These are phyloP conservation scores for Neonectria coccinea DNA, from an alignment of 2,329 filamentous ascomycete genomes.

Conservation along the genomic window DNA sequence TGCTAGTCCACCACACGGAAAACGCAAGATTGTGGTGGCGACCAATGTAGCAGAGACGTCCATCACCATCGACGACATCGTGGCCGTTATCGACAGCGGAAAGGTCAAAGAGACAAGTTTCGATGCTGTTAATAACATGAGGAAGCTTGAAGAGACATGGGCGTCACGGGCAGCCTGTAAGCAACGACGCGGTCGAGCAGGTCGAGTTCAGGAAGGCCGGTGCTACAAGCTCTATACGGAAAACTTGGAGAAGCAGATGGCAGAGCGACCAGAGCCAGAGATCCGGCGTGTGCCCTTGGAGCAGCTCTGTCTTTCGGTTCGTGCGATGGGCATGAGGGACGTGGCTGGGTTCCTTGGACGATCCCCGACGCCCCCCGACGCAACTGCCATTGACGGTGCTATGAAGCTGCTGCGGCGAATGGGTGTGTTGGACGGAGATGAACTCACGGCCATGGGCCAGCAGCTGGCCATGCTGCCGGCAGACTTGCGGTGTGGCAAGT, in stretches of 20 bases:
- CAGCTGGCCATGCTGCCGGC: constrained; percentile 97
- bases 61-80: constrained; percentile 97
- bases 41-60: constrained; percentile 99
- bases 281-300: constrained; percentile 93
- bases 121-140: constrained; percentile 92
- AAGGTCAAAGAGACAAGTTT: constrained; percentile 97
- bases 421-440: constrained; percentile 87
- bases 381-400: constrained; percentile 86
- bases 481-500: constrained; percentile 90
- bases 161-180: constrained; percentile 94
- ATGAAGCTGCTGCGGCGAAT: constrained; percentile 83
- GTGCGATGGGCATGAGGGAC: constrained; percentile 91
- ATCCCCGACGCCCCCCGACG: constrained; percentile 90
- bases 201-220: constrained; percentile 88
- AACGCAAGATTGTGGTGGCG: constrained; percentile 91
- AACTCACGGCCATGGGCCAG: constrained; percentile 88
- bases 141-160: constrained; percentile 94
- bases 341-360: constrained; percentile 84
- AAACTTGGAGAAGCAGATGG: constrained; percentile 87
- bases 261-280: constrained; percentile 89
- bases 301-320: constrained; percentile 92
- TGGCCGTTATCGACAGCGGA: constrained; percentile 94
- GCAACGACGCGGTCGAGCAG: constrained; percentile 91
- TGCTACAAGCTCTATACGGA: constrained; percentile 97
- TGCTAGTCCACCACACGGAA: constrained; percentile 77